These are phyloP conservation scores for Kalanchoe fedtschenkoi DNA, from an alignment of 164 flowering plant species.

Conservation along the genomic window DNA sequence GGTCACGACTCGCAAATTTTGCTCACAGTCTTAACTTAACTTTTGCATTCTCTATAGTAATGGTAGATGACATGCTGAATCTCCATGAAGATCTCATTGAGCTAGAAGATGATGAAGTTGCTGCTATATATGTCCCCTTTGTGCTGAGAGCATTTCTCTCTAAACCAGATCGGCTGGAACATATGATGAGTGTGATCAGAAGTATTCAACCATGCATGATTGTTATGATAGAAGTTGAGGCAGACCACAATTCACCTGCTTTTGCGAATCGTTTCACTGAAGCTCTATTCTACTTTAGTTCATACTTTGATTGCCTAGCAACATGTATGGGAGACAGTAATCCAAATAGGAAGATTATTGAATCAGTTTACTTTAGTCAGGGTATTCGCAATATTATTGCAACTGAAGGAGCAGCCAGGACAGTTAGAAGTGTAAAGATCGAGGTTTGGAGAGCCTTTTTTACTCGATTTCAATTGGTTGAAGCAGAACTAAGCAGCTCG, in stretches of 20 bases:
- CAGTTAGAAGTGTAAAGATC: conserved; percentile 24
- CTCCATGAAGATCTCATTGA: conserved; percentile 27
- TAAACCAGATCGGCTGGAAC: conserved; percentile 22
- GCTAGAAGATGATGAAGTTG: conserved; percentile 27
- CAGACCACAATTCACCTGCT: conserved; percentile 33
- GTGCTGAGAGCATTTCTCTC: conserved; percentile 18
- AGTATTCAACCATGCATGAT: conserved; percentile 30
- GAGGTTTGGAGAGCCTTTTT: conserved; percentile 47
- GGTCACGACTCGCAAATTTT: conserved; percentile 21
- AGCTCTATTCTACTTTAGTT: conserved; percentile 38
- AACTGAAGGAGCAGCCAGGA: conserved; percentile 41
- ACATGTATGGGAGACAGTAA: conserved; percentile 27
- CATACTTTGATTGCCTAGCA: conserved; percentile 36
- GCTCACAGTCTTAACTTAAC: conserved; percentile 27
- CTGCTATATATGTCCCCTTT: conserved; percentile 22
- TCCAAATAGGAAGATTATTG: conserved; percentile 17
- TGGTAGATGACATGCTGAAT: conserved; percentile 26
- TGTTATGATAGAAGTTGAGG: conserved; percentile 40
- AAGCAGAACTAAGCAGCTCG: conserved; percentile 30
- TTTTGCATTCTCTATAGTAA: conserved; percentile 21
- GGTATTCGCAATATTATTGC: conserved; percentile 41
- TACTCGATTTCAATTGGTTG: conserved; percentile 33
- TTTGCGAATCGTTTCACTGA: conserved; percentile 43
- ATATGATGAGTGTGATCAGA: conserved; percentile 31
- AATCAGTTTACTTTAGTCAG: conserved; percentile 16